Percentiles rank a stretch among this genome's conserved stretches.
phyloP scores from a whole-genome alignment of 2,329 filamentous ascomycete species.

The Xenoacremonium recifei region DNA sequence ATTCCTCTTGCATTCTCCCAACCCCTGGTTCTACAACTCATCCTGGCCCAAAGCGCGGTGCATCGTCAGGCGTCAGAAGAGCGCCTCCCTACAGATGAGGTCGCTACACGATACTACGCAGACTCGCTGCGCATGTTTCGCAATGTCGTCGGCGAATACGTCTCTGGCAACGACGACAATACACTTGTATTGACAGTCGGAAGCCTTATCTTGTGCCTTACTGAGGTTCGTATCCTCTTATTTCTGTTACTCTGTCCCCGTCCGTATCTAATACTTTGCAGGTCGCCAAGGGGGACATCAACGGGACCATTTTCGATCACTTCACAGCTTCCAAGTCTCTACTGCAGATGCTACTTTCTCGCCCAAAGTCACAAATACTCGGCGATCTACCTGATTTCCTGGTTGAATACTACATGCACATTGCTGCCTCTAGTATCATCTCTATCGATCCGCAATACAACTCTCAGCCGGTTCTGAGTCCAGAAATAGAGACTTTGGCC shows the following conservation, averaged over 20 bases:
- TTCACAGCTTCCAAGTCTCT: conserved; percentile 42
- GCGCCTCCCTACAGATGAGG: conserved; percentile 22
- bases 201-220: conserved; percentile 45
- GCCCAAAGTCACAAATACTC: conserved; percentile 30
- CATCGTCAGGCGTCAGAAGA: conserved; percentile 35
- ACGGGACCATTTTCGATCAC: conserved; percentile 46
- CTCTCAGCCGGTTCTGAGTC: conserved; percentile 30
- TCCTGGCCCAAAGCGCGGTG: conserved; percentile 43
- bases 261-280: conserved; percentile 9
- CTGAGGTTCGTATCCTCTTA: conserved; percentile 35
- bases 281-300: conserved; percentile 43
- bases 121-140: conserved; percentile 36
- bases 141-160: conserved; percentile 32
- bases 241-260: neutral
- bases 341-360: conserved; percentile 34
- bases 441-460: conserved; percentile 35
- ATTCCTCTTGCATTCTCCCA: conserved; percentile 45
- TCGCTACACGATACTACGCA: conserved; percentile 36
- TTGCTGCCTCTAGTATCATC: conserved; percentile 45
- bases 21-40: conserved; percentile 43
- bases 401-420: conserved; percentile 49
- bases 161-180: conserved; percentile 31
- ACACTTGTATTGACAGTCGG: conserved; percentile 41
- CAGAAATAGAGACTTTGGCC: conserved; percentile 29
- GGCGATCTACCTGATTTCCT: conserved; percentile 43